Conservation (phyloP, 139 green algal genomes). For the Eudorina sp. region DNA sequence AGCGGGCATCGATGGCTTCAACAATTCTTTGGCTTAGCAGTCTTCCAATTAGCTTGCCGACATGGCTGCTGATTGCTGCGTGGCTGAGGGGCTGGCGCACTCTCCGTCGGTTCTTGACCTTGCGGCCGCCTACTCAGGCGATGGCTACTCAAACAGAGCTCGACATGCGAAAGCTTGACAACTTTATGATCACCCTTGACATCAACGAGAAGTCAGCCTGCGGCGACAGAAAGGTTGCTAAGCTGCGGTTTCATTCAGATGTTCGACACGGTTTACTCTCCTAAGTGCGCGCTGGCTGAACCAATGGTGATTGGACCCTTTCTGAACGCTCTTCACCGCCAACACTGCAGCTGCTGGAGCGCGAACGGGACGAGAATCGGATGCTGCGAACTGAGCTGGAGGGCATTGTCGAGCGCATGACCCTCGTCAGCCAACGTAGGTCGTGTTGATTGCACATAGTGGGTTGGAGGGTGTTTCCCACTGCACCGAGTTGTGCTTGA, state of each 20-base stretch:
- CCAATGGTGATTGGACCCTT: background rate
- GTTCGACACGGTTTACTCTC: background rate
- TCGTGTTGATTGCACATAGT: too few species aligned
- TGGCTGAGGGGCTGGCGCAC: background rate
- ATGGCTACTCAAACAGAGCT: background rate
- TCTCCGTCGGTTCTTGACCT: background rate
- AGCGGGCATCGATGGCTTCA: background rate
- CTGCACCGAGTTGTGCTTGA: too few species aligned
- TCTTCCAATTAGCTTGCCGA: background rate
- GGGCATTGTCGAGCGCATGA: background rate
- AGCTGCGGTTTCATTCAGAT: too few species aligned
- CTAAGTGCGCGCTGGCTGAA: background rate
- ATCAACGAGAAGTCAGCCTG: background rate
- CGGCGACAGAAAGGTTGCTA: background rate
- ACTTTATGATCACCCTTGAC: background rate
- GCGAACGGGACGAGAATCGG: background rate
- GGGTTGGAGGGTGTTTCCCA: too few species aligned
- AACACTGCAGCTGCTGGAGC: constrained; percentile 1
- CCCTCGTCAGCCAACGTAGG: constrained; percentile 1
- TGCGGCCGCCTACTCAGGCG: background rate
- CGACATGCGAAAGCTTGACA: background rate
- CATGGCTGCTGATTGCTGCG: background rate
- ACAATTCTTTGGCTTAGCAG: background rate
- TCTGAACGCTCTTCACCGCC: too few species aligned
- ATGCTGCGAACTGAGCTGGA: background rate